Evolutionary conservation across 1,139 yeast genomes (phyloP).

Genomic region (Protomyces inouyei): DNA sequence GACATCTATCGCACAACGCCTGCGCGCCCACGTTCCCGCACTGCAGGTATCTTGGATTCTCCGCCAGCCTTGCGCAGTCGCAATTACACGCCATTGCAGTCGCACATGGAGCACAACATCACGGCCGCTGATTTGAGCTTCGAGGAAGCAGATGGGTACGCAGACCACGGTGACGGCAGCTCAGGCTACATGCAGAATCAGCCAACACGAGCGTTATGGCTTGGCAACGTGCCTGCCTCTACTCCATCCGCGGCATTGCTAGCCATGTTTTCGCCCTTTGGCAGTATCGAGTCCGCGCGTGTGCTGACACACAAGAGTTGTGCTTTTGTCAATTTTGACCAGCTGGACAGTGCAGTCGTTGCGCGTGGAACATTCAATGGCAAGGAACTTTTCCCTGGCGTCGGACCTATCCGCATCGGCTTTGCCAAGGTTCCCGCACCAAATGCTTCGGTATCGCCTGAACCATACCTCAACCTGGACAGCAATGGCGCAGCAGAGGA

Average conservation of each 20-base stretch:
- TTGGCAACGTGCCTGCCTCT: constrained; percentile 67
- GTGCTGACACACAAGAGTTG: constrained; percentile 50
- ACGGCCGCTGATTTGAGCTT: constrained; percentile 23
- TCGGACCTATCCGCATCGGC: constrained; percentile 43
- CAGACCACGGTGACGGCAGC: not conserved
- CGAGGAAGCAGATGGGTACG: not conserved
- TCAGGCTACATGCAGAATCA: constrained; percentile 25
- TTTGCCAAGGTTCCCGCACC: constrained; percentile 40
- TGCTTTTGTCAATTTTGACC: constrained; percentile 70
- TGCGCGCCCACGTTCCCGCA: constrained; percentile 29
- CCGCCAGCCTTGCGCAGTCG: constrained; percentile 25
- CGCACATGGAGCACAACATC: constrained; percentile 23
- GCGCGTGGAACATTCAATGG: constrained; percentile 75
- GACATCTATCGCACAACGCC: constrained; percentile 27
- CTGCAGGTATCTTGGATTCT: constrained; percentile 26
- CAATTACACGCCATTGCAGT: constrained; percentile 21
- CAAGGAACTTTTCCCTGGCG: constrained; percentile 72
- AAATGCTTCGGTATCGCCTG: constrained; percentile 8
- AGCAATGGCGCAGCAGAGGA: constrained; percentile 35
- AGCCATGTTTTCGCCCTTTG: constrained; percentile 51
- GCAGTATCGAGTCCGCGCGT: constrained; percentile 55
- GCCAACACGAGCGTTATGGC: constrained; percentile 69
- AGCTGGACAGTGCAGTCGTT: constrained; percentile 67
- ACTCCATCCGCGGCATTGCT: constrained; percentile 46
- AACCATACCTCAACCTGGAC: constrained; percentile 35